Conservation (phyloP, 2,329 filamentous ascomycete species). For the Fonsecaea monophora region DNA sequence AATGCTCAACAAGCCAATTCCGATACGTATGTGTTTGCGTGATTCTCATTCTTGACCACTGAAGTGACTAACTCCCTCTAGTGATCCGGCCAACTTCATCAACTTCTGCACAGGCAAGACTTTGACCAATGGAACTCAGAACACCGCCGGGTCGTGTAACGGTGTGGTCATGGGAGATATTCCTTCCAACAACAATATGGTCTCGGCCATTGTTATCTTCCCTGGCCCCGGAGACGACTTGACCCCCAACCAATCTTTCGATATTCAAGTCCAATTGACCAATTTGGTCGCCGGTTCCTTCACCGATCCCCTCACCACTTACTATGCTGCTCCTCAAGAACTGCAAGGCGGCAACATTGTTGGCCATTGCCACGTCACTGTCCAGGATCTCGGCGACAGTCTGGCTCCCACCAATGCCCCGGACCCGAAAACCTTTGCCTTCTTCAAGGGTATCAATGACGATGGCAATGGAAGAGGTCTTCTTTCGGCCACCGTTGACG, state of each 20-base stretch:
- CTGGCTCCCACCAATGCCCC: slow-evolving; percentile 48
- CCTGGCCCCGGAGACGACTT: slow-evolving; percentile 55
- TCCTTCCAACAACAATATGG: slow-evolving; percentile 59
- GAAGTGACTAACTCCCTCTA: slow-evolving; percentile 19
- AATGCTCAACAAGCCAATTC: slow-evolving; percentile 33
- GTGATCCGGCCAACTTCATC: slow-evolving; percentile 62
- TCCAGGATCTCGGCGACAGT: slow-evolving; percentile 56
- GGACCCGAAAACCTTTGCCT: slow-evolving; percentile 57
- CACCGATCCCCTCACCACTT: slow-evolving; percentile 61
- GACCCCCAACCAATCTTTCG: slow-evolving; percentile 54
- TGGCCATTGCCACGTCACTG: slow-evolving; percentile 54
- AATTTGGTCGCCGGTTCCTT: slow-evolving; percentile 62
- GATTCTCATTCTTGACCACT: neutral
- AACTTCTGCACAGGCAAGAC: slow-evolving; percentile 64
- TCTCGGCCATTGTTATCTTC: slow-evolving; percentile 60
- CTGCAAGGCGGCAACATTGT: slow-evolving; percentile 52
- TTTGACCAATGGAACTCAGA: slow-evolving; percentile 62
- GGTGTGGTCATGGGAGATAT: slow-evolving; percentile 66
- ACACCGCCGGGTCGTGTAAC: slow-evolving; percentile 61
- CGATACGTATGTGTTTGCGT: slow-evolving; percentile 30
- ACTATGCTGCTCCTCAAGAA: slow-evolving; percentile 63
- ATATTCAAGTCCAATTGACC: slow-evolving; percentile 56
- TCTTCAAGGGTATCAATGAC: slow-evolving; percentile 68
- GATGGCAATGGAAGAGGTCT: slow-evolving; percentile 63
- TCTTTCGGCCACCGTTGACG: slow-evolving; percentile 61